Percentiles rank a stretch among this genome's conserved stretches.
phyloP scores from a whole-genome alignment of 495 filamentous ascomycete species.

The Xylaria bambusicola region DNA sequence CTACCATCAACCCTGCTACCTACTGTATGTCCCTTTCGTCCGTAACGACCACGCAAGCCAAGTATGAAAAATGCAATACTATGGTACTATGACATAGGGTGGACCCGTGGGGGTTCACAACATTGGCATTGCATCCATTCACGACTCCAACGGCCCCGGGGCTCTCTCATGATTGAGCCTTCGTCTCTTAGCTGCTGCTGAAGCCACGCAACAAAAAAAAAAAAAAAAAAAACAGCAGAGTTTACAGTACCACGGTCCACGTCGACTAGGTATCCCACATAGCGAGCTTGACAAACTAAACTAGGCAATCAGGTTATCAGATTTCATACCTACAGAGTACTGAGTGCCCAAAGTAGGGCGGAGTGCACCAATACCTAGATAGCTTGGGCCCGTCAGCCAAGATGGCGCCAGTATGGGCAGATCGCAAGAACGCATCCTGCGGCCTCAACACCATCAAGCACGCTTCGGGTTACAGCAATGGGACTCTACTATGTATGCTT shows the following conservation, averaged over 20 bases:
- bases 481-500: slow-evolving; percentile 14
- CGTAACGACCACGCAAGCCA: slow-evolving; percentile 18
- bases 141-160: slow-evolving; percentile 12
- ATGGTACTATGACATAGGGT: slow-evolving; percentile 5
- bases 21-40: slow-evolving; percentile 4
- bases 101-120: slow-evolving; percentile 21
- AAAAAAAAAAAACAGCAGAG: no score
- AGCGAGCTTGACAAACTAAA: slow-evolving; percentile 9
- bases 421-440: slow-evolving; percentile 18
- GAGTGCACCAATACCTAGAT: slow-evolving; percentile 11
- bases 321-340: no score
- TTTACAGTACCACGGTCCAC: no score
- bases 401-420: slow-evolving; percentile 19
- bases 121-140: slow-evolving; percentile 17
- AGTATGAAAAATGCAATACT: slow-evolving; percentile 15
- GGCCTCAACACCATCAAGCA: slow-evolving; percentile 14
- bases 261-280: no score
- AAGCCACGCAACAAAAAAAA: no score
- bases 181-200: no score
- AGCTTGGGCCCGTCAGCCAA: slow-evolving; percentile 12
- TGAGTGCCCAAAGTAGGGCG: no score
- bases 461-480: slow-evolving; percentile 18
- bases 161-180: neutral
- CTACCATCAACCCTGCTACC: no score
- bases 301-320: slow-evolving; percentile 20